Percentiles rank a stretch among this genome's conserved stretches.
Conservation (phyloP, 306 rosid species). For the Acacia crassicarpa region DNA sequence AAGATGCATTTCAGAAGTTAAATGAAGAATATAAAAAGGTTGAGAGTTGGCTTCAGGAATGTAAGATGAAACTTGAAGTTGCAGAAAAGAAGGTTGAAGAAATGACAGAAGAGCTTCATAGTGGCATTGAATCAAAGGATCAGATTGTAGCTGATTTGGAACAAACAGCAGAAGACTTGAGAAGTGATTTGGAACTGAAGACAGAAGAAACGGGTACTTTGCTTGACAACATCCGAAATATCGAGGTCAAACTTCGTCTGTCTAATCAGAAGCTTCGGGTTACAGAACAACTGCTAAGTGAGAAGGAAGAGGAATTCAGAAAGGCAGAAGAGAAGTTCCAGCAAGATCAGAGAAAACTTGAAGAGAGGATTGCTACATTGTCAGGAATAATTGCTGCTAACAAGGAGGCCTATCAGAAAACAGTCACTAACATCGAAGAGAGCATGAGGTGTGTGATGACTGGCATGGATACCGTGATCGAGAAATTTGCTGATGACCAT, state of each 20-base stretch:
- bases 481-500: constrained; percentile 43
- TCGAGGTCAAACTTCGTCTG: constrained; percentile 90
- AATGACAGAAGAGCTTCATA: constrained; percentile 46
- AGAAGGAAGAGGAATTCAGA: constrained; percentile 76
- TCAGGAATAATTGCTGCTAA: constrained; percentile 53
- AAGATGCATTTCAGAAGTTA: constrained; percentile 57
- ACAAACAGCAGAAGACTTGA: constrained; percentile 58
- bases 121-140: constrained; percentile 51
- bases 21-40: constrained; percentile 55
- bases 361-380: constrained; percentile 56
- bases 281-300: constrained; percentile 79
- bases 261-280: constrained; percentile 98
- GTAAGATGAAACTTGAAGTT: constrained; percentile 50
- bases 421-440: constrained; percentile 41
- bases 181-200: constrained; percentile 76
- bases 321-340: constrained; percentile 56
- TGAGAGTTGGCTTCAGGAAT: constrained; percentile 51
- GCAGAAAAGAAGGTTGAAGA: constrained; percentile 64
- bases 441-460: constrained; percentile 38
- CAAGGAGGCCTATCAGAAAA: constrained; percentile 53
- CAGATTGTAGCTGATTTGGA: constrained; percentile 64
- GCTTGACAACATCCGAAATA: constrained; percentile 60
- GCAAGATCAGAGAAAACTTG: constrained; percentile 62
- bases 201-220: constrained; percentile 56
- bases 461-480: constrained; percentile 50